Base-by-base conservation (phyloP, 2,329 filamentous ascomycete species). In the Dactylellina sp. region DNA sequence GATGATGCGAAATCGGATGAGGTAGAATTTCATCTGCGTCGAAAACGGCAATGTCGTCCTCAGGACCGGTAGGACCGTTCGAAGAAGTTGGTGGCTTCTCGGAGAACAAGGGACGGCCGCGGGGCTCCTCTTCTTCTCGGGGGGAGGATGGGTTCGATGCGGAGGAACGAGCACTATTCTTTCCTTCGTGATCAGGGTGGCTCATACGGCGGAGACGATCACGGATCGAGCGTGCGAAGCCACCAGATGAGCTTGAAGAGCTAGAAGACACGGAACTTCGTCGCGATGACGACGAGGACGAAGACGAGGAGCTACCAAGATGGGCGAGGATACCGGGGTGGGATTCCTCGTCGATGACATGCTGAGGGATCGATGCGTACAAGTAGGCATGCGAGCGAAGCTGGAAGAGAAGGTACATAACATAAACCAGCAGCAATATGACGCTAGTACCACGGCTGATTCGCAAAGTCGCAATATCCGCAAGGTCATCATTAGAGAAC, bases 321-420 rank as follows among this genome's bases (percentile, higher is more conserved):
- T 83, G 86, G 61, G 82, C 84, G 11, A 93, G 86, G 0, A 95
- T 89, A 76, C 93, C 93, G 20, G 93, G 93, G 49, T 92, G 90
- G 0, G 92, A 89, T 80, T 97, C 93, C 78, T 95, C 92, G 77
- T 97, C 93, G 76, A 97, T 95, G 72, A 96, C 90, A 78, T 93
- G 89, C 82, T 97, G 93, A 7, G 93, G 93, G 3, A 91, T 97
- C 77, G 92, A 95, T 81, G 93, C 91, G 80, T 96, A 97, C 80
- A 96, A 89, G 7, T 84, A 84, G 24, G 86, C 85, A 81, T 97
- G 93, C 0, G 93, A 93, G 80, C 92, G 91, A 71, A 98, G 88
- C 81, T 97, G 94, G 84, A 97, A 97, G 81, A 91, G 85, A 1
- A 98, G 88, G 79, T 96, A 97, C 64, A 87, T 90, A 57, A 82